A percentile compares a stretch with the other conserved stretches of the same genome.
Evolutionary conservation across 345 rosid genomes (phyloP).

Genomic region (Pelargonium nanum): DNA sequence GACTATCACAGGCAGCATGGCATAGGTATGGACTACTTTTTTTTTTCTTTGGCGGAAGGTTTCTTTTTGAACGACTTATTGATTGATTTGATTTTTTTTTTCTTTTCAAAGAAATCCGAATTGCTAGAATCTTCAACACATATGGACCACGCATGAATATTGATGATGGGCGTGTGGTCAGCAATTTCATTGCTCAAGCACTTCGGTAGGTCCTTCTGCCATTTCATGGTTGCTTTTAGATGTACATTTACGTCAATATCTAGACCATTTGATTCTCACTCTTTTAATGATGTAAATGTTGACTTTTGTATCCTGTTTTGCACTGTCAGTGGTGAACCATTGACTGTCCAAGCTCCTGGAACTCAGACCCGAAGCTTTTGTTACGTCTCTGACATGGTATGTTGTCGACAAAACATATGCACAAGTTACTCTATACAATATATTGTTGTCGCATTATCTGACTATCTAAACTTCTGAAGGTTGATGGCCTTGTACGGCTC

Average conservation of each 20-base stretch:
- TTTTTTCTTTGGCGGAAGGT: neutral
- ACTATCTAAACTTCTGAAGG: constrained; percentile 22
- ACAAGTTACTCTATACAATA: neutral
- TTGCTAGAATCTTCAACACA: constrained; percentile 96
- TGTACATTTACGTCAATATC: too few relatives aligned
- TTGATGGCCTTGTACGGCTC: constrained; percentile 90
- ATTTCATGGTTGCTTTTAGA: neutral
- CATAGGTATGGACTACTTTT: constrained; percentile 36
- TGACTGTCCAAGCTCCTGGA: constrained; percentile 95
- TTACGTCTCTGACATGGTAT: constrained; percentile 89
- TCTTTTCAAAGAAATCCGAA: constrained; percentile 60
- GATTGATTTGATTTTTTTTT: constrained; percentile 6
- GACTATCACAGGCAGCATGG: constrained; percentile 98
- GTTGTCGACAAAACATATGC: neutral
- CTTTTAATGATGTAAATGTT: neutral
- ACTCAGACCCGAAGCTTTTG: constrained; percentile 98
- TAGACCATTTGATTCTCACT: neutral
- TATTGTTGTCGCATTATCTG: neutral
- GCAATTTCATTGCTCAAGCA: constrained; percentile 99
- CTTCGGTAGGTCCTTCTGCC: constrained; percentile 41
- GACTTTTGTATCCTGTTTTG: constrained; percentile 1
- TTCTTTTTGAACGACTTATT: neutral
- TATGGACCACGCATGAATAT: constrained; percentile 98
- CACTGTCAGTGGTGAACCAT: constrained; percentile 55
- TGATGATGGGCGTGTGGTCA: constrained; percentile 98